Evolutionary conservation across 768 basidiomycete species (phyloP), one percentile per base, ranked within the genome.

Genomic region (Trametes cingulata): DNA sequence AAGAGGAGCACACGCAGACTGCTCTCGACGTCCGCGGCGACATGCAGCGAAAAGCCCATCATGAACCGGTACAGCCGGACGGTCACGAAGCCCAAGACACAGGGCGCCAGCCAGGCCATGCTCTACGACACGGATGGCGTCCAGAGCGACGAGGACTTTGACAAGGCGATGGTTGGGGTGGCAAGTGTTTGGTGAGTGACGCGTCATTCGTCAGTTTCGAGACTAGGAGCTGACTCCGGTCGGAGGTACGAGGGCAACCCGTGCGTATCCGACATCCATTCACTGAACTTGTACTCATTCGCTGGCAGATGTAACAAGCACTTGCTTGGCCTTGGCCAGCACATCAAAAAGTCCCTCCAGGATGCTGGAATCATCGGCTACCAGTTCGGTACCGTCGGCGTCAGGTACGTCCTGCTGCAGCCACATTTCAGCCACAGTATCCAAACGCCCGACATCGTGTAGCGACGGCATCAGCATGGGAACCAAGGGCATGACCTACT

Each of bases 381-480:
- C 78, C 95, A 97, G 75, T 98, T 97, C 74, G 97, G 97, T 52
- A 93, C 94, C 15, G 93, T 95, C 61, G 97, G 93, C 56, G 97
- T 98, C 67, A 66, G 65, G 65, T 66, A 36, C 49, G 62, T 49
- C 12, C 48, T 4, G 35, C n/a, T 24, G 29, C 29, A 4, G 29
- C 29, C 29, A 33, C 29, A 33, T 33, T 10, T 33, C 29, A 33
- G 29, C 29, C 29, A 33, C 29, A 33, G 29, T 10, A 10, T 33
- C 10, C 29, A 33, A 33, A 33, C 29, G 27, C 17, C 10, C 35
- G 29, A n/a, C 12, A 15, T 33, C 14, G 15, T 22, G 12, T 41
- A 96, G 94, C 74, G 97, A 98, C 74, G 97, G 93, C 20, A 98
- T 99, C 73, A 96, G 94, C 75, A 98, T 97, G 88, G 97, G 97